Conservation (phyloP, 1,139 yeast species). For the Schizosaccharomyces versatilis region DNA sequence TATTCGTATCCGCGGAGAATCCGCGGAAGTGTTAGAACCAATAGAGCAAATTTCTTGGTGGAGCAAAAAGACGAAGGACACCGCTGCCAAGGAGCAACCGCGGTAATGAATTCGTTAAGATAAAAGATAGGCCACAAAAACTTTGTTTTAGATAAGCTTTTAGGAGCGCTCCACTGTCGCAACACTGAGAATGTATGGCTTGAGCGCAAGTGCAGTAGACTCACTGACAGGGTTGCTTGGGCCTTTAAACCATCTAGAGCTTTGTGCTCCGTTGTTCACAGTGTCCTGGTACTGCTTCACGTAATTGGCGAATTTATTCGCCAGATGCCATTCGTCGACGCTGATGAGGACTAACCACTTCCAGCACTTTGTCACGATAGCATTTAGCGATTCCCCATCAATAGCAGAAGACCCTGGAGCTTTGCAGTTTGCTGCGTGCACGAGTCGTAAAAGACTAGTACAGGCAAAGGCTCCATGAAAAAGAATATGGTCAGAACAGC, state of each 20-base stretch:
- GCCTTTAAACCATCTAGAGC: neutral
- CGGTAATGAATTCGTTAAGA: no score
- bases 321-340: neutral
- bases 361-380: neutral
- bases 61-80: no score
- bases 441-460: neutral
- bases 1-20: no score
- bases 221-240: neutral
- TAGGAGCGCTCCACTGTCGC: slow-evolving; percentile 1
- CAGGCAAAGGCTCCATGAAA: neutral
- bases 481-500: neutral
- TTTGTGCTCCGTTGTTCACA: neutral
- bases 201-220: neutral
- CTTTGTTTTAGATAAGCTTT: no score
- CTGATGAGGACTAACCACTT: neutral
- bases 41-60: no score
- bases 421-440: neutral
- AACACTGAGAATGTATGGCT: neutral
- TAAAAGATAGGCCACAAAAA: no score
- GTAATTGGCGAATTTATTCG: slow-evolving; percentile 1
- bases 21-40: no score
- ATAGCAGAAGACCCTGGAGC: neutral
- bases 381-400: neutral
- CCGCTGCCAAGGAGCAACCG: no score
- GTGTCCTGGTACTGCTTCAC: neutral